phyloP scores from a whole-genome alignment of 768 basidiomycete species.

The Guyanaporus albipodus region DNA sequence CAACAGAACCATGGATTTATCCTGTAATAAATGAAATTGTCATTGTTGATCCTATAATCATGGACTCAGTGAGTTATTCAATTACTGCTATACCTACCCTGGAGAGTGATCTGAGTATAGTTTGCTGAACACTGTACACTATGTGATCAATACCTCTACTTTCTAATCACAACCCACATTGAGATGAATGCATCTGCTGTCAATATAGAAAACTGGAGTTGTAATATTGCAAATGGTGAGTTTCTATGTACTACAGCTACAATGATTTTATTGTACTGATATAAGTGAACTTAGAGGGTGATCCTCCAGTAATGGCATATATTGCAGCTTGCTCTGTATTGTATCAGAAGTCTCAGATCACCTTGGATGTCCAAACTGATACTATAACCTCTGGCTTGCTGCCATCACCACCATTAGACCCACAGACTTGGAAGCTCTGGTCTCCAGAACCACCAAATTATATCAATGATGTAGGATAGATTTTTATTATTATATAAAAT shows the following conservation, averaged over 20 bases:
- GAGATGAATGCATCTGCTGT: neutral
- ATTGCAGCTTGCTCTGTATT: conserved; percentile 9
- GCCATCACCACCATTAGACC: neutral
- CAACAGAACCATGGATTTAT: too few species aligned
- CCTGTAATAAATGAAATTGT: neutral
- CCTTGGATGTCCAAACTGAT: conserved; percentile 2
- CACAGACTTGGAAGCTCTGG: conserved; percentile 7
- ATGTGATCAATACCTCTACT: neutral
- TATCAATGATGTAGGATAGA: neutral
- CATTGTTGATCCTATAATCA: too few species aligned
- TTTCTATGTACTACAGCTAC: neutral
- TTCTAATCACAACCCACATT: conserved; percentile 8
- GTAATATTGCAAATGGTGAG: neutral
- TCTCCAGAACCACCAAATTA: neutral
- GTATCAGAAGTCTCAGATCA: neutral
- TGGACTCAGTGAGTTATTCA: neutral
- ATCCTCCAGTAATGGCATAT: neutral
- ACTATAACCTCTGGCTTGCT: neutral
- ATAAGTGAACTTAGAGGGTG: neutral
- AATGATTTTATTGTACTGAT: neutral
- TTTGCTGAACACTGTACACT: neutral
- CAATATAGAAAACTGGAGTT: neutral
- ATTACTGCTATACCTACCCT: neutral
- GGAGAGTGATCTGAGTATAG: neutral
- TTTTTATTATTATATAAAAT: too few species aligned